Conservation (phyloP, 306 rosid species). For the Alnus glutinosa region DNA sequence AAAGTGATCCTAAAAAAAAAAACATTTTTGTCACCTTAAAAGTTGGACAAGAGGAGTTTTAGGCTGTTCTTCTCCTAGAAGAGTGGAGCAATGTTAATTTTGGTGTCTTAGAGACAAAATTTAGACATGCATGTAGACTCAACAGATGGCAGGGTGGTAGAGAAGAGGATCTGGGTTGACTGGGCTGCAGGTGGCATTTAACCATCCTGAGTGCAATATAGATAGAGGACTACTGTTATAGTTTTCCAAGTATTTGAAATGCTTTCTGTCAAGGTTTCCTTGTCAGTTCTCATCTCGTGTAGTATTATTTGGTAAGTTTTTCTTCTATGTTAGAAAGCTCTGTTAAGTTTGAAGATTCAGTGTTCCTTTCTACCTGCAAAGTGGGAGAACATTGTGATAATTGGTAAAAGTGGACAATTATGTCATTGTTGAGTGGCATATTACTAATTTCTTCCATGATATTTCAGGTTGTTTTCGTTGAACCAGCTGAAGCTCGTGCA, state of each 20-base stretch:
- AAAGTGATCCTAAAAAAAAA: neutral
- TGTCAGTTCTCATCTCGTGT: neutral
- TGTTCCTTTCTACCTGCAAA: neutral
- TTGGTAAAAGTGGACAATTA: neutral
- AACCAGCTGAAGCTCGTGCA: conserved; percentile 76
- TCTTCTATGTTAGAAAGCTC: neutral
- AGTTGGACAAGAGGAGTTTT: neutral
- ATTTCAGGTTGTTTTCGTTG: conserved; percentile 81
- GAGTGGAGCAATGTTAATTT: neutral
- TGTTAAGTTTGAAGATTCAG: neutral
- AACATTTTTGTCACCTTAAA: neutral
- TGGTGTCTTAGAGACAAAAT: neutral
- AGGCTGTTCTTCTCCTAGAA: neutral
- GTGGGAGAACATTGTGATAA: neutral
- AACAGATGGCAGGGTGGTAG: neutral
- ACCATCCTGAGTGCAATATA: neutral
- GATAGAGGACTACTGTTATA: neutral
- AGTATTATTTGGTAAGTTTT: neutral
- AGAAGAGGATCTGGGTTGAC: conserved; percentile 2
- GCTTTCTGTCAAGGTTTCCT: neutral
- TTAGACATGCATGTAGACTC: neutral
- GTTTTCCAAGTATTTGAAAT: neutral
- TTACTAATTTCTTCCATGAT: conserved; percentile 31
- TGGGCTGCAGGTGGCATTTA: neutral
- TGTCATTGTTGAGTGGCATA: conserved; percentile 2